Conservation (phyloP, 1,139 yeast species). For the Pneumocystis sp. region DNA sequence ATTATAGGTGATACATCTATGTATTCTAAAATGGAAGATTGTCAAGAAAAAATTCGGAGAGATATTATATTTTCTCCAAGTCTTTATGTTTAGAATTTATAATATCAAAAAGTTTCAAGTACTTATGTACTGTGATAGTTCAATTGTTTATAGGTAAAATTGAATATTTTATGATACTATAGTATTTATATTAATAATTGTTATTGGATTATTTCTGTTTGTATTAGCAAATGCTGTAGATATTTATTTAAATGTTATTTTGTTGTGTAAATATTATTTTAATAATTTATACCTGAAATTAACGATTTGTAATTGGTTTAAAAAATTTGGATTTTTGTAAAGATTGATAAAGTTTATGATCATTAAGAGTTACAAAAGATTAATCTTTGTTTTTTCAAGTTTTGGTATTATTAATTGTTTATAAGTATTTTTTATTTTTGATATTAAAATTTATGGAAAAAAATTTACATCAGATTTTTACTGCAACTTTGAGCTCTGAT, state of each 20-base stretch:
- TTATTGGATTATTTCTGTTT: neutral
- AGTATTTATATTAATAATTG: neutral
- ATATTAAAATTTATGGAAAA: neutral
- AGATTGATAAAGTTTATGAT: neutral
- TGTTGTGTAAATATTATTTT: neutral
- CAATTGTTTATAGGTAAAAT: neutral
- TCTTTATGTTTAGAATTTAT: conserved; percentile 43
- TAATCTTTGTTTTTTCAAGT: neutral
- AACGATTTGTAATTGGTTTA: neutral
- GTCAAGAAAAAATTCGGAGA: conserved; percentile 88
- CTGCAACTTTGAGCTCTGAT: conserved; percentile 65
- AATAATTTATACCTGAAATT: neutral
- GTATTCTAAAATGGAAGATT: conserved; percentile 76
- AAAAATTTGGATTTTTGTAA: neutral
- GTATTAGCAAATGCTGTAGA: neutral
- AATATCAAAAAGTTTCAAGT: neutral
- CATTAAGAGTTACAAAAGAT: neutral
- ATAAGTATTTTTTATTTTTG: neutral
- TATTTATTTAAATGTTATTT: neutral
- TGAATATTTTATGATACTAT: neutral
- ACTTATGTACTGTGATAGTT: no score
- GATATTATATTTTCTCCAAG: conserved; percentile 97
- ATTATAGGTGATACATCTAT: conserved; percentile 85
- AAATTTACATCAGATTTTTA: conserved; percentile 39
- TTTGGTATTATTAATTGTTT: neutral